Evolutionary conservation across 768 basidiomycete genomes (phyloP).

Genomic region (Leccinum uliginosum): DNA sequence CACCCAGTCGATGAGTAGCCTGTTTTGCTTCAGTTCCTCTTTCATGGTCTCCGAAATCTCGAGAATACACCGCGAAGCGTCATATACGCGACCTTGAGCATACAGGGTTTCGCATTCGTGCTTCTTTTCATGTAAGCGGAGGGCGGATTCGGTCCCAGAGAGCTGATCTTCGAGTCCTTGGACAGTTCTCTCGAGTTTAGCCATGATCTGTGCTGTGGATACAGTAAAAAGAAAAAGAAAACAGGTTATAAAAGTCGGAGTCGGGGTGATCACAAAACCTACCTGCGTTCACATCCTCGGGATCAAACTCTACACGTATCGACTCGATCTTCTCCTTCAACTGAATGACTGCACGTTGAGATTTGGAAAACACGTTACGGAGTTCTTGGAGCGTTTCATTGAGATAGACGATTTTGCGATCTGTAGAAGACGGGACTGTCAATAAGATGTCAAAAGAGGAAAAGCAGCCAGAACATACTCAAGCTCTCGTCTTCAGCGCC

Average conservation of each 20-base stretch:
- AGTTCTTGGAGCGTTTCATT: neutral
- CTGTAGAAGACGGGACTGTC: neutral
- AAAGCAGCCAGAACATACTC: neutral
- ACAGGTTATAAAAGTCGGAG: neutral
- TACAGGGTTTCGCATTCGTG: neutral
- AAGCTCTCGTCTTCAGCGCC: neutral
- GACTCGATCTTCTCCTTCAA: neutral
- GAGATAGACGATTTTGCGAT: neutral
- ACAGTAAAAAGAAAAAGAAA: no score
- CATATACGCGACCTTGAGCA: neutral
- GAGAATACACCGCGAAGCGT: neutral
- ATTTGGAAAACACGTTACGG: neutral
- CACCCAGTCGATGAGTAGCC: neutral
- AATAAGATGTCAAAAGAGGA: neutral
- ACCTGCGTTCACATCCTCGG: neutral
- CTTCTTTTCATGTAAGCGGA: neutral
- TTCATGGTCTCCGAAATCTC: neutral
- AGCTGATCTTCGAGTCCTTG: neutral
- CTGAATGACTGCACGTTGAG: neutral
- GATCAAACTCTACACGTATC: neutral
- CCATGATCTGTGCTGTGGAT: neutral
- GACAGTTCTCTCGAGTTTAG: neutral
- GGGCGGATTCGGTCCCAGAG: neutral
- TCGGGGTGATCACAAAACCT: neutral
- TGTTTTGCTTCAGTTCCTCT: neutral